Percentiles rank a stretch among this genome's conserved stretches.
phyloP scores from a whole-genome alignment of 208 protist species.

The Crithidia expoeki region DNA sequence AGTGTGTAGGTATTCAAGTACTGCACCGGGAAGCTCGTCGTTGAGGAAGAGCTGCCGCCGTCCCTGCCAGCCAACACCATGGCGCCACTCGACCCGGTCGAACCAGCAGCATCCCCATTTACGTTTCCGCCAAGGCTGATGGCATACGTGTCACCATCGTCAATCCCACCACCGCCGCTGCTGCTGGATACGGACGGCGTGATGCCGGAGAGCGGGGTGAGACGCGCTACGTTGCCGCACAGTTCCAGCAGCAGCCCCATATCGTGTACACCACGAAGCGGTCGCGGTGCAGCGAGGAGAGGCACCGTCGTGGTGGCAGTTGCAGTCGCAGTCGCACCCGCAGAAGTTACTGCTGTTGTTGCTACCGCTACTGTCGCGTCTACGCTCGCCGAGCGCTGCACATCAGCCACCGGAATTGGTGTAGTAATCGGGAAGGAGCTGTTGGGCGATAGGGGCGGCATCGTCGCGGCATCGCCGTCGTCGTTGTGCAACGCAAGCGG shows the following conservation, averaged over 20 bases:
- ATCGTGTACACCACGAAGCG: constrained; percentile 16
- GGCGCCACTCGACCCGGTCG: not conserved
- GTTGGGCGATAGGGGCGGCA: not conserved
- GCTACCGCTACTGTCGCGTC: not conserved
- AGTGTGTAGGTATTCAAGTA: constrained; percentile 33
- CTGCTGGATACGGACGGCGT: not conserved
- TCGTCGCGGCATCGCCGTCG: not conserved
- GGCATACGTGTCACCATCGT: not conserved
- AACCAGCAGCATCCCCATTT: not conserved
- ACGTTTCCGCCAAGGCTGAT: too few relatives aligned
- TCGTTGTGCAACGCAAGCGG: not conserved
- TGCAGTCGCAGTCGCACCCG: too few relatives aligned
- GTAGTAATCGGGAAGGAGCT: constrained; percentile 7
- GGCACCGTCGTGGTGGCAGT: constrained; percentile 1
- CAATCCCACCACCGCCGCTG: not conserved
- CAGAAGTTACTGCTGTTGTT: not conserved
- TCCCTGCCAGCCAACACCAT: constrained; percentile 10
- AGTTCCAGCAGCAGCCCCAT: constrained; percentile 38
- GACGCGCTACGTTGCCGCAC: constrained; percentile 28
- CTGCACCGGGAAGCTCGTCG: constrained; percentile 10
- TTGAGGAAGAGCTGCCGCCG: constrained; percentile 2
- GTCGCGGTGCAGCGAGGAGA: constrained; percentile 1
- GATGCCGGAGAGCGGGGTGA: constrained; percentile 31
- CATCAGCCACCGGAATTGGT: not conserved
- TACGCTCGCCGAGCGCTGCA: constrained; percentile 1